phyloP scores from a whole-genome alignment of 495 filamentous ascomycete genomes.

The Penicillium roqueforti region DNA sequence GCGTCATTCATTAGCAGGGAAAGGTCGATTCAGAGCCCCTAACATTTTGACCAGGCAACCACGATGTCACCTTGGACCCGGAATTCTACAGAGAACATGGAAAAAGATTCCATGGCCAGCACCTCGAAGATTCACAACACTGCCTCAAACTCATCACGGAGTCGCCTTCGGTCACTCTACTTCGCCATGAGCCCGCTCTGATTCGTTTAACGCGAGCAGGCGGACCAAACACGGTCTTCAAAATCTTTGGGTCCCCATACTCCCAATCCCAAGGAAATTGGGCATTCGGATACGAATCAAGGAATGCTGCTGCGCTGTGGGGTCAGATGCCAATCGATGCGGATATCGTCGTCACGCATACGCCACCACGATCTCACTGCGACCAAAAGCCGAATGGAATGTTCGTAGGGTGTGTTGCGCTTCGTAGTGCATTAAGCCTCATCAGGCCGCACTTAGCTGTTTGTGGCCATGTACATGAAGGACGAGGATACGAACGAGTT shows the following conservation, averaged over 20 bases:
- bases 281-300: constrained; percentile 65
- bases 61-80: constrained; percentile 70
- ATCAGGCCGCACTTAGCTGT: constrained; percentile 43
- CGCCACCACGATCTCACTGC: constrained; percentile 44
- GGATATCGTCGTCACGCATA: constrained; percentile 49
- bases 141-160: constrained; percentile 53
- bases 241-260: constrained; percentile 72
- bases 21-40: not conserved
- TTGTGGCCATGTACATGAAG: constrained; percentile 51
- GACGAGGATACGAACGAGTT: constrained; percentile 44
- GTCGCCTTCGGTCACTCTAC: constrained; percentile 55
- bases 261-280: constrained; percentile 60
- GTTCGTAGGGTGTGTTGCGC: constrained; percentile 38
- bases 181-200: constrained; percentile 57
- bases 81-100: constrained; percentile 58
- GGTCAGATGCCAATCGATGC: constrained; percentile 40
- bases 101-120: constrained; percentile 53
- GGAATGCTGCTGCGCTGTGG: constrained; percentile 49
- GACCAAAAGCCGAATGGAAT: constrained; percentile 31
- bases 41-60: constrained; percentile 56
- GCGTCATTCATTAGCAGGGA: not conserved
- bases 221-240: constrained; percentile 64
- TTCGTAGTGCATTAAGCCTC: constrained; percentile 35
- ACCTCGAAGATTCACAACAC: constrained; percentile 50
- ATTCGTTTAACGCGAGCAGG: constrained; percentile 53